A percentile compares a stretch with the other conserved stretches of the same genome.
phyloP scores from a whole-genome alignment of 345 rosid species.

The Eucalyptus camaldulensis region DNA sequence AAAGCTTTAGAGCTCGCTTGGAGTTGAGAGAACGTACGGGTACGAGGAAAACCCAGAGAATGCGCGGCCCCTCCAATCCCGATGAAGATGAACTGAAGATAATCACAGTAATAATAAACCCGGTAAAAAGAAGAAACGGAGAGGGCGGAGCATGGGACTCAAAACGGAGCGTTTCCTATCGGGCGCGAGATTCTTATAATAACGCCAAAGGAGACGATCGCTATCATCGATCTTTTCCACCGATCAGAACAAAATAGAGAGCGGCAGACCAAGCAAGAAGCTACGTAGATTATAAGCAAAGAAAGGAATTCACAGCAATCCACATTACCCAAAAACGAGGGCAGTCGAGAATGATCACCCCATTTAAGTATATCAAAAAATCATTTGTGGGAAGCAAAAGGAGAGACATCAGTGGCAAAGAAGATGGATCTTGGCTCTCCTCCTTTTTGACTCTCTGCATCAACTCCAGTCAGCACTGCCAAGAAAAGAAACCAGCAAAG shows the following conservation, averaged over 20 bases:
- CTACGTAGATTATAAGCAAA: conserved; percentile 51
- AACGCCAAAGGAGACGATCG: not conserved
- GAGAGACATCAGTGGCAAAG: not conserved
- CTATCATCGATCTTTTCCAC: not conserved
- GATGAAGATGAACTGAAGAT: not conserved
- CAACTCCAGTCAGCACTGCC: not conserved
- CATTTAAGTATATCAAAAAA: not conserved
- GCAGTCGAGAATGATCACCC: not conserved
- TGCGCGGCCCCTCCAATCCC: not conserved
- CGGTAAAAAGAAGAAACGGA: not conserved
- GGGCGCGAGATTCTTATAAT: not conserved
- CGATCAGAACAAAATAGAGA: not conserved
- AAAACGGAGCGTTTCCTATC: not conserved
- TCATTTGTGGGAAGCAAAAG: not conserved
- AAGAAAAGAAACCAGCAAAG: not conserved
- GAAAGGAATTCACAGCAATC: conserved; percentile 12
- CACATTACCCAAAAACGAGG: not conserved
- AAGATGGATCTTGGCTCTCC: not conserved
- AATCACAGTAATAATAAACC: not conserved
- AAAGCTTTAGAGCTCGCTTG: not conserved
- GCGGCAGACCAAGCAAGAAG: not conserved
- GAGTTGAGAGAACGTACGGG: not conserved
- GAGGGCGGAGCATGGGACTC: not conserved
- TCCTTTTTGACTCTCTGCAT: not conserved
- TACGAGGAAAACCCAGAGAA: not conserved